phyloP scores from a whole-genome alignment of 2,329 filamentous ascomycete species.

The Verticillium isaacii region DNA sequence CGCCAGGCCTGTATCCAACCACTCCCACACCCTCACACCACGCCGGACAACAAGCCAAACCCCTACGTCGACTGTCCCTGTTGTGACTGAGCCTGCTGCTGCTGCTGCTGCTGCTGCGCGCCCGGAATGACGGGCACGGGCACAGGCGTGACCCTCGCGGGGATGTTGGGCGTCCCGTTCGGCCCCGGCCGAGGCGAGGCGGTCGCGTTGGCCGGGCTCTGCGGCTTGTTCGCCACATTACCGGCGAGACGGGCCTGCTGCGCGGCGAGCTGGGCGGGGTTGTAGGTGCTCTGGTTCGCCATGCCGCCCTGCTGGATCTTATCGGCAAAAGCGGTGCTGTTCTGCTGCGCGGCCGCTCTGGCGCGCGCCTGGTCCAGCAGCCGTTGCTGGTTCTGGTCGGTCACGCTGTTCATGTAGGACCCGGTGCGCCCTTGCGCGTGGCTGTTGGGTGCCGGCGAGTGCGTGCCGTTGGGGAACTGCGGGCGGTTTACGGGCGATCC shows the following conservation, averaged over 20 bases:
- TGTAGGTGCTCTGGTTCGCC: conserved; percentile 28
- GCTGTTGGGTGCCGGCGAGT: conserved; percentile 24
- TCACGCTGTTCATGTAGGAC: conserved; percentile 41
- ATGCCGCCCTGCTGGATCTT: conserved; percentile 41
- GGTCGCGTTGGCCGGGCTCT: conserved; percentile 17
- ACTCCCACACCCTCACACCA: no score
- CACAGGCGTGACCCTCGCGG: conserved; percentile 38
- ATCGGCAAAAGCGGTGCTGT: conserved; percentile 33
- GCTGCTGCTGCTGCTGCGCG: conserved; percentile 26
- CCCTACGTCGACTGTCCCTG: neutral
- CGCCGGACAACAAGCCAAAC: neutral
- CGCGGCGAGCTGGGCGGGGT: conserved; percentile 28
- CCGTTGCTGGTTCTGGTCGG: conserved; percentile 37
- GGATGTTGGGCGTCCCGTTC: conserved; percentile 30
- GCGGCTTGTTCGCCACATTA: conserved; percentile 28
- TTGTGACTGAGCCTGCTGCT: conserved; percentile 9
- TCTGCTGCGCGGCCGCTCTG: conserved; percentile 38
- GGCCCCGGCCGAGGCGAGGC: conserved; percentile 16
- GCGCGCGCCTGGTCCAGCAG: conserved; percentile 47
- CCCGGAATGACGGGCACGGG: conserved; percentile 37
- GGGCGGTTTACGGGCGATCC: conserved; percentile 16
- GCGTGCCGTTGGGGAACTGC: conserved; percentile 26
- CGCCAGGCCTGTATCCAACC: neutral
- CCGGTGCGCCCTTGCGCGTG: conserved; percentile 31
- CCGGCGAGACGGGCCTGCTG: conserved; percentile 31